Conservation (phyloP, 306 rosid genomes). For the Aeschynomene evenia region DNA sequence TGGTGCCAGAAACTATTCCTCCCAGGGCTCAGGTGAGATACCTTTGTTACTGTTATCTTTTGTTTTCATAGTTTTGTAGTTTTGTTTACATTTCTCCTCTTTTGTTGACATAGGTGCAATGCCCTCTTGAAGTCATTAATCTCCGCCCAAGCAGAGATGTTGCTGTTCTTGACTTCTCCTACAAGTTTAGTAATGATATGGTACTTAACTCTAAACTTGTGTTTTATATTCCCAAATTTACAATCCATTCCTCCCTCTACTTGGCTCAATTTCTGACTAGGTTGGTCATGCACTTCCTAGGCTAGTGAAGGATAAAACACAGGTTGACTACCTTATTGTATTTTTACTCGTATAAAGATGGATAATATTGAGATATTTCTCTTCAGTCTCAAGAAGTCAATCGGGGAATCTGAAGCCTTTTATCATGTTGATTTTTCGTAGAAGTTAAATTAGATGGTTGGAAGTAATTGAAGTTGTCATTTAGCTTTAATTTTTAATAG, state of each 20-base stretch:
- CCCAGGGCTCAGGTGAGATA: conserved; percentile 93
- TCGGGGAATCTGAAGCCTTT: conserved; percentile 5
- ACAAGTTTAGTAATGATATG: conserved; percentile 79
- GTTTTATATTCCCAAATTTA: conserved; percentile 14
- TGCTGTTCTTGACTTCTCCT: conserved; percentile 93
- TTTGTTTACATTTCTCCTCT: conserved; percentile 24
- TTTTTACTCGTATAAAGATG: background rate
- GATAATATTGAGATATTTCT: conserved; percentile 20
- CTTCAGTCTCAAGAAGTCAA: background rate
- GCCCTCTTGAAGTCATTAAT: conserved; percentile 93
- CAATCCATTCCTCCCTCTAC: background rate
- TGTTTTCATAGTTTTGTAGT: conserved; percentile 6
- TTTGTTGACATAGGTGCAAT: conserved; percentile 73
- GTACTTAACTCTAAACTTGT: conserved; percentile 46
- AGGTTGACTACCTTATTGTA: background rate
- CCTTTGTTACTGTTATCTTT: conserved; percentile 15
- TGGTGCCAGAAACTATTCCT: conserved; percentile 96
- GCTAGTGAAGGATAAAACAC: conserved; percentile 1
- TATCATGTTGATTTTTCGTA: background rate
- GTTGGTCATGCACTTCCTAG: conserved; percentile 11
- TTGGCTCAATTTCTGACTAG: background rate
- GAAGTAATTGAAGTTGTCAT: conserved; percentile 3
- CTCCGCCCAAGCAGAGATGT: conserved; percentile 95
- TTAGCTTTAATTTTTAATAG: background rate
- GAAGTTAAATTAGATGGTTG: conserved; percentile 2